These are phyloP conservation scores for Diutina ranongensis DNA, from an alignment of 1,139 yeast species.

Conservation along the genomic window DNA sequence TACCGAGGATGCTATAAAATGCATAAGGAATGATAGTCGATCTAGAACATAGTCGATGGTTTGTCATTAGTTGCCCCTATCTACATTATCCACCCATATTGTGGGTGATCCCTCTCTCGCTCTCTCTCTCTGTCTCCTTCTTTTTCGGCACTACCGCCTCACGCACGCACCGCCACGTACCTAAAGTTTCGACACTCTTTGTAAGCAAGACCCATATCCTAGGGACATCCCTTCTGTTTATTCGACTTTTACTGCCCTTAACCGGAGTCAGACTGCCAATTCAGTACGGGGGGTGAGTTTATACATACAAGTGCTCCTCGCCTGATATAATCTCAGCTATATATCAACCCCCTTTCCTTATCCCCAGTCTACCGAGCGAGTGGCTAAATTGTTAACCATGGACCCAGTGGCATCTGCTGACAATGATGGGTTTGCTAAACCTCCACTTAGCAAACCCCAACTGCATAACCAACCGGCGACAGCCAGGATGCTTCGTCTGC, in stretches of 20 bases:
- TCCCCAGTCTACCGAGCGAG: neutral
- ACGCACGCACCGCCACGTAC: neutral
- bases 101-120: neutral
- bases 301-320: neutral
- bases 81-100: neutral
- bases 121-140: neutral
- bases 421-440: neutral
- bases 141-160: neutral
- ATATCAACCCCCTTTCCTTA: neutral
- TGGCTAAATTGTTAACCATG: neutral
- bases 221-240: neutral
- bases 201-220: neutral
- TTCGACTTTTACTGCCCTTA: neutral
- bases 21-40: too few species aligned
- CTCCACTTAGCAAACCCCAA: neutral
- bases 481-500: slow-evolving; percentile 5
- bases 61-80: neutral
- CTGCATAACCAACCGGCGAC: slow-evolving; percentile 5
- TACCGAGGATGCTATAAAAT: too few species aligned
- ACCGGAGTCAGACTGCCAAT: neutral
- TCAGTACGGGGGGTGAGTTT: neutral
- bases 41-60: too few species aligned
- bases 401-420: slow-evolving; percentile 2
- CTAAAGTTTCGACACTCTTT: neutral
- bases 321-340: neutral